These are phyloP conservation scores for Ilyonectria mors-panacis DNA, from an alignment of 2,329 filamentous ascomycete species.

Conservation along the genomic window DNA sequence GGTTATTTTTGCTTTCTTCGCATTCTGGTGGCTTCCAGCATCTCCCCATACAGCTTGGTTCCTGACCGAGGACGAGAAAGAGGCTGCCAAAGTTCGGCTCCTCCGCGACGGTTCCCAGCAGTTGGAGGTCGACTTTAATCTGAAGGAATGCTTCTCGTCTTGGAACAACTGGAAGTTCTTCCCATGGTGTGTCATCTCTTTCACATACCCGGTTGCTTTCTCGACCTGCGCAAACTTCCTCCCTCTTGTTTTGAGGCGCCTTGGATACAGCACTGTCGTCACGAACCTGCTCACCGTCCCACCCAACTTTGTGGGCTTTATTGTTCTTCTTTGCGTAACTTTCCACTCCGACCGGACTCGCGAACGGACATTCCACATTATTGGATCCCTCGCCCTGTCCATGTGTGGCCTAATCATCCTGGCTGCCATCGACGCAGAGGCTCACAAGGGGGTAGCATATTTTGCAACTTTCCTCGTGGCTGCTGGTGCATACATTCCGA, in stretches of 20 bases:
- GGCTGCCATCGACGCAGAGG: conserved; percentile 58
- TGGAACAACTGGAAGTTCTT: conserved; percentile 58
- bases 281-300: conserved; percentile 66
- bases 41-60: conserved; percentile 59
- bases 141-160: conserved; percentile 58
- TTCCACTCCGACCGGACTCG: conserved; percentile 61
- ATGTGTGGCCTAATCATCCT: conserved; percentile 62
- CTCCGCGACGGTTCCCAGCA: conserved; percentile 60
- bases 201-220: conserved; percentile 65
- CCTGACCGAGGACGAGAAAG: conserved; percentile 59
- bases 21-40: conserved; percentile 44
- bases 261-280: conserved; percentile 61
- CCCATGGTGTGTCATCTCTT: conserved; percentile 61
- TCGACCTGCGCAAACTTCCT: conserved; percentile 57
- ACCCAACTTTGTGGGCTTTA: conserved; percentile 63
- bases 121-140: conserved; percentile 54
- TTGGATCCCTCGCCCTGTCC: conserved; percentile 53
- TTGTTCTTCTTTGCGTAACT: conserved; percentile 60
- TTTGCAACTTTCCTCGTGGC: conserved; percentile 66
- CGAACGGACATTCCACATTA: conserved; percentile 63
- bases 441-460: conserved; percentile 61
- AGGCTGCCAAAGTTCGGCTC: conserved; percentile 55
- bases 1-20: conserved; percentile 34
- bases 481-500: conserved; percentile 61
- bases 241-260: conserved; percentile 60